These are phyloP conservation scores for Beauveria sp. DNA, from an alignment of 2,329 filamentous ascomycete genomes.

Conservation along the genomic window DNA sequence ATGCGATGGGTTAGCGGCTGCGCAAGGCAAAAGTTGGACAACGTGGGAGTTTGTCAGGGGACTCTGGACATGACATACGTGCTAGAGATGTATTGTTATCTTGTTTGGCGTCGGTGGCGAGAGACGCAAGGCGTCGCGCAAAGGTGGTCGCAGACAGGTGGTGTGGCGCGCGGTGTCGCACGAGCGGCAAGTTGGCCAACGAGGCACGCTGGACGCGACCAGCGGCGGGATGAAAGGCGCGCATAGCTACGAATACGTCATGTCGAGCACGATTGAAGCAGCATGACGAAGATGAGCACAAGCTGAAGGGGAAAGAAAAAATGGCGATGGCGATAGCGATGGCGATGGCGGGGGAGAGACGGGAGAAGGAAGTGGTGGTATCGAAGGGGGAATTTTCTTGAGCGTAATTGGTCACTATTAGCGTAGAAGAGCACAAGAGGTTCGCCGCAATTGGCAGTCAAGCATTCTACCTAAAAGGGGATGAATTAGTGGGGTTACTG, in stretches of 20 bases:
- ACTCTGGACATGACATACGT: slow-evolving; percentile 25
- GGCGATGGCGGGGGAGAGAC: not conserved
- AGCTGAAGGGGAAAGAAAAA: not conserved
- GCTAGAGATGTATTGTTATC: slow-evolving; percentile 24
- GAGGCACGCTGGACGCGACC: slow-evolving; percentile 33
- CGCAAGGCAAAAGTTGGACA: not conserved
- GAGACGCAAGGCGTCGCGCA: slow-evolving; percentile 37
- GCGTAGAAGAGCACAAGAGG: not conserved
- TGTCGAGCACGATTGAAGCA: slow-evolving; percentile 17
- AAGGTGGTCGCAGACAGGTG: slow-evolving; percentile 28
- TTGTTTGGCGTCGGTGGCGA: slow-evolving; percentile 14
- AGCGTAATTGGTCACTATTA: not conserved
- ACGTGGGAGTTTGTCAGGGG: not conserved
- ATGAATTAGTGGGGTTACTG: not conserved
- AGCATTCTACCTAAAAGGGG: not conserved
- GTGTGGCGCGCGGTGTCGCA: slow-evolving; percentile 37
- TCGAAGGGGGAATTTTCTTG: not conserved
- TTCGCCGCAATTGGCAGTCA: too few relatives aligned
- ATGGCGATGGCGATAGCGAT: not conserved
- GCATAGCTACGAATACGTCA: slow-evolving; percentile 14
- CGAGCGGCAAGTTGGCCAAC: slow-evolving; percentile 42
- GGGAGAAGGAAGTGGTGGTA: not conserved
- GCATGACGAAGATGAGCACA: slow-evolving; percentile 14
- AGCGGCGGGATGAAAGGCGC: slow-evolving; percentile 22
- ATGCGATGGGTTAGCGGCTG: slow-evolving; percentile 11